phyloP scores from a whole-genome alignment of 2,329 filamentous ascomycete species.

The Aspergillus hortae region DNA sequence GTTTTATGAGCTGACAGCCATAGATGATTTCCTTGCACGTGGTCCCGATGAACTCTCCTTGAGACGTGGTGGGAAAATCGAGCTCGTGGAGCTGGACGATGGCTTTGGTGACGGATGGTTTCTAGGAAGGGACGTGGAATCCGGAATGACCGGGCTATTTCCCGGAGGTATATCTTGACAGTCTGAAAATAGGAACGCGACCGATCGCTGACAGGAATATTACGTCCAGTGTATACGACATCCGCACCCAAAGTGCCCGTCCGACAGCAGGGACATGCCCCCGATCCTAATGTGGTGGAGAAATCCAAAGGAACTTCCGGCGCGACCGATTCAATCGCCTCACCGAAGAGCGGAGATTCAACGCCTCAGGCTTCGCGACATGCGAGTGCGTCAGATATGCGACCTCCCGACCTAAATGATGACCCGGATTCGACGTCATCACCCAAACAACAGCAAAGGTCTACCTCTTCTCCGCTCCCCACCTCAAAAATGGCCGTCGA shows the following conservation, averaged over 20 bases:
- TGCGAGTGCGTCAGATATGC: slow-evolving; percentile 30
- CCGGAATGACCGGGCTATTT: slow-evolving; percentile 45
- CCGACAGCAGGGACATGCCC: slow-evolving; percentile 16
- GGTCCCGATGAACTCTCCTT: slow-evolving; percentile 91
- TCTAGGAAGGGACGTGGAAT: slow-evolving; percentile 48
- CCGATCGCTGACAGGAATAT: slow-evolving; percentile 1
- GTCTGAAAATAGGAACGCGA: too few relatives aligned
- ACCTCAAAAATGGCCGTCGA: slow-evolving; percentile 31
- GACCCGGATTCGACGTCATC: slow-evolving; percentile 15
- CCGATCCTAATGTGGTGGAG: slow-evolving; percentile 6
- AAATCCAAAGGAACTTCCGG: slow-evolving; percentile 8
- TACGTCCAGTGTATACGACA: slow-evolving; percentile 23
- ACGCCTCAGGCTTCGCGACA: slow-evolving; percentile 42
- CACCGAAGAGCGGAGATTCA: slow-evolving; percentile 30
- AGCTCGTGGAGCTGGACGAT: slow-evolving; percentile 63
- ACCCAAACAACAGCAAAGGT: slow-evolving; percentile 27
- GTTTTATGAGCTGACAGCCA: not conserved
- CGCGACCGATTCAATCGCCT: slow-evolving; percentile 19
- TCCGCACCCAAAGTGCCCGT: slow-evolving; percentile 22
- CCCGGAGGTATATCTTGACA: slow-evolving; percentile 40
- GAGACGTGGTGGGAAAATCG: slow-evolving; percentile 66
- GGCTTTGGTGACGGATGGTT: slow-evolving; percentile 67
- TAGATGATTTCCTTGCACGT: slow-evolving; percentile 88
- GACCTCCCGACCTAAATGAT: slow-evolving; percentile 16
- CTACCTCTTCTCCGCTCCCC: slow-evolving; percentile 36